phyloP scores from a whole-genome alignment of 768 basidiomycete genomes.

The Lepiota brunneoincarnata region DNA sequence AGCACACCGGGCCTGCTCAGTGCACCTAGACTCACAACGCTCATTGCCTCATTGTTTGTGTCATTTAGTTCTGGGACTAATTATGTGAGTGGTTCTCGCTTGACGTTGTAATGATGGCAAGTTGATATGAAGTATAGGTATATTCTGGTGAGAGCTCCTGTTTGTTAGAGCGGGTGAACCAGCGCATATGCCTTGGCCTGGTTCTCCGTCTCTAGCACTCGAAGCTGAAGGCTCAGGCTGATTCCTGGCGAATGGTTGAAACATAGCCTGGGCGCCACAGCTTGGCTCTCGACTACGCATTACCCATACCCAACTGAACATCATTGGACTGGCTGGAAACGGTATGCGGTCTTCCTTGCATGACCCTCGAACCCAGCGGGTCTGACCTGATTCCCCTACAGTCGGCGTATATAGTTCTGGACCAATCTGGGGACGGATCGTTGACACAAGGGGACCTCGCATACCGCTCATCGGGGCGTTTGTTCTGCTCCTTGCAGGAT shows the following conservation, averaged over 20 bases:
- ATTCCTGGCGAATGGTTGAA: not conserved
- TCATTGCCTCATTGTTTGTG: constrained; percentile 57
- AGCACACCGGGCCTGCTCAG: constrained; percentile 31
- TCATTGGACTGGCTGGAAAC: constrained; percentile 80
- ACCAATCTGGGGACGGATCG: constrained; percentile 77
- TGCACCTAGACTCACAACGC: constrained; percentile 40
- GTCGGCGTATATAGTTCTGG: constrained; percentile 78
- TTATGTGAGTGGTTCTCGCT: constrained; percentile 53
- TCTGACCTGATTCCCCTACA: constrained; percentile 20
- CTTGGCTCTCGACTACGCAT: constrained; percentile 74
- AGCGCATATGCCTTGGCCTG: too few species aligned
- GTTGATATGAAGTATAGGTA: constrained; percentile 24
- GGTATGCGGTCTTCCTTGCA: constrained; percentile 37
- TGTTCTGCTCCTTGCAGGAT: constrained; percentile 63
- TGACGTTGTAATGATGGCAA: constrained; percentile 7
- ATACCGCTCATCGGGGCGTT: constrained; percentile 61
- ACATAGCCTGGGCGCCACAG: constrained; percentile 80
- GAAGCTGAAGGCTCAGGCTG: too few species aligned
- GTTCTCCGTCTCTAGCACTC: too few species aligned
- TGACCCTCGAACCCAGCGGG: not conserved
- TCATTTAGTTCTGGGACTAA: constrained; percentile 68
- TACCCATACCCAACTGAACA: constrained; percentile 77
- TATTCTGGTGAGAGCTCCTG: constrained; percentile 35
- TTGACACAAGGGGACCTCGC: constrained; percentile 71
- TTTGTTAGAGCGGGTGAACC: not conserved